Conservation (phyloP, 495 filamentous ascomycete genomes). For the Aspergillus diversus region DNA sequence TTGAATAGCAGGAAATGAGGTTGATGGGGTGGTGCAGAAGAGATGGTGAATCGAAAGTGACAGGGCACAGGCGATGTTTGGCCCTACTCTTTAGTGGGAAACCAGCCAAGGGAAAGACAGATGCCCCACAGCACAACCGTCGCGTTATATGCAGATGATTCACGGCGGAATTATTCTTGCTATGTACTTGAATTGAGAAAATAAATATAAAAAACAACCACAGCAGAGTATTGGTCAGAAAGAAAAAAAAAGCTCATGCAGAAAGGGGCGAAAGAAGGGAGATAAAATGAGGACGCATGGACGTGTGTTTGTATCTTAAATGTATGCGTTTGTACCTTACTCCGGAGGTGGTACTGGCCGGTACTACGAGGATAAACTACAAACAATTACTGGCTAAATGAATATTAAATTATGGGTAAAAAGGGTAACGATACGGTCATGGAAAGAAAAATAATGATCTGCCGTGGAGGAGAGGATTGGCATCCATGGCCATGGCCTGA, state of each 20-base stretch:
- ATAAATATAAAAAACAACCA: not conserved
- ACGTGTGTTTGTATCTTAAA: not conserved
- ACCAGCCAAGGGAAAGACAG: constrained; percentile 35
- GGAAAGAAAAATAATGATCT: constrained; percentile 13
- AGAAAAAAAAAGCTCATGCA: constrained; percentile 6
- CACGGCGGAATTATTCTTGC: constrained; percentile 19
- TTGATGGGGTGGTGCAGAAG: constrained; percentile 36
- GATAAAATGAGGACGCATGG: constrained; percentile 11
- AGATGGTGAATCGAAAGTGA: constrained; percentile 39
- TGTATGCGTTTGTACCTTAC: not conserved
- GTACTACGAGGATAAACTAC: not conserved
- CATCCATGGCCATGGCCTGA: constrained; percentile 26
- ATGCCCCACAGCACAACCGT: constrained; percentile 47
- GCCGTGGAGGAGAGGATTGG: constrained; percentile 18
- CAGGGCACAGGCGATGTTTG: constrained; percentile 52
- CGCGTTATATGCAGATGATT: constrained; percentile 36
- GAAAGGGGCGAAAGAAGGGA: constrained; percentile 7
- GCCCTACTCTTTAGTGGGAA: constrained; percentile 48
- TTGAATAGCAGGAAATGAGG: not conserved
- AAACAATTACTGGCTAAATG: not conserved
- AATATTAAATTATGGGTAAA: not conserved
- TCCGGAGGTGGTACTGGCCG: not conserved
- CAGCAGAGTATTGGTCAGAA: not conserved
- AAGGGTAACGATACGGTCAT: constrained; percentile 32
- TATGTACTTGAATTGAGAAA: constrained; percentile 20